Evolutionary conservation across 2,329 filamentous ascomycete species (phyloP).

Genomic region (Botrytis galanthina): DNA sequence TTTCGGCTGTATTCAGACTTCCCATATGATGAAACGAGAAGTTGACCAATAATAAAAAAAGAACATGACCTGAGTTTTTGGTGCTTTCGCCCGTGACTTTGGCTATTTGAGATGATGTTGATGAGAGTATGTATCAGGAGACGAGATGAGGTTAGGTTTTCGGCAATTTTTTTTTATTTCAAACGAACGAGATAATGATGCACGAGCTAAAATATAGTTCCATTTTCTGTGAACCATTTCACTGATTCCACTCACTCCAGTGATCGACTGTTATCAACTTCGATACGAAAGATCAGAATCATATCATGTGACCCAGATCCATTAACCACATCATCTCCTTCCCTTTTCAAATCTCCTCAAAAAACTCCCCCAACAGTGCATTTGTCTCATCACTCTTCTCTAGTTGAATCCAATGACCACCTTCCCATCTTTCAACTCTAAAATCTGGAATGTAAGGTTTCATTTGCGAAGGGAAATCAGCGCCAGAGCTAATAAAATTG

Average conservation of each 20-base stretch:
- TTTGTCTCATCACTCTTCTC: conserved; percentile 27
- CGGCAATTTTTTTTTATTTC: neutral
- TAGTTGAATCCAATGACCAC: conserved; percentile 33
- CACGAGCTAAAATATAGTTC: neutral
- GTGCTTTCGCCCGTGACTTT: neutral
- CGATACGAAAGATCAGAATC: too few species aligned
- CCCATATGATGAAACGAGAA: neutral
- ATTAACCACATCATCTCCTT: neutral
- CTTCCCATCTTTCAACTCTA: conserved; percentile 24
- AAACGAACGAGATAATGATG: neutral
- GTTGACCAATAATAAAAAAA: neutral
- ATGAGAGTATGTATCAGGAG: neutral
- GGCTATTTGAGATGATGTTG: neutral
- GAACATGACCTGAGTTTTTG: neutral
- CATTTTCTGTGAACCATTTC: neutral
- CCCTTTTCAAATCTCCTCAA: neutral
- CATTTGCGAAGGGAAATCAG: conserved; percentile 20
- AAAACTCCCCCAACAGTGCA: conserved; percentile 17
- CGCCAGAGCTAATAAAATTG: conserved; percentile 24
- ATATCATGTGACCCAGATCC: neutral
- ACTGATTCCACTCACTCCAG: neutral
- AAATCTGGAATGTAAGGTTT: conserved; percentile 21
- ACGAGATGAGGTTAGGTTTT: neutral
- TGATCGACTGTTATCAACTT: neutral
- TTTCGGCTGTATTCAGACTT: neutral